Conservation (phyloP, 2,329 filamentous ascomycete species). For the Cercospora canescens region DNA sequence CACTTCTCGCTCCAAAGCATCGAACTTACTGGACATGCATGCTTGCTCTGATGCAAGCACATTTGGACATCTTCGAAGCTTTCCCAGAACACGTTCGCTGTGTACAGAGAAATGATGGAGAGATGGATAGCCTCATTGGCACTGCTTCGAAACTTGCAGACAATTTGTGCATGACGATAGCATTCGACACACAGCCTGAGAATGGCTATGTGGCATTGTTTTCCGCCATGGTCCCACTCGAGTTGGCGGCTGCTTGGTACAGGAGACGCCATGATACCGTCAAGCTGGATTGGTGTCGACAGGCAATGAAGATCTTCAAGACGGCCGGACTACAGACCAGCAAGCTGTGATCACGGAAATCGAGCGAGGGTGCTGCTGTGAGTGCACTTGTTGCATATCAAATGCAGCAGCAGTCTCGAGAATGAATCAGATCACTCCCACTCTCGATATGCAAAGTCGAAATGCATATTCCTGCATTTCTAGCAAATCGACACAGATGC, state of each 20-base stretch:
- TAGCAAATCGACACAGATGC: background rate
- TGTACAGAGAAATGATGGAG: background rate
- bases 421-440: background rate
- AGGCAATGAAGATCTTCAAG: background rate
- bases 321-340: background rate
- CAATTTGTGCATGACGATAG: conserved; percentile 12
- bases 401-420: background rate
- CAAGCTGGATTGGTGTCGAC: conserved; percentile 14
- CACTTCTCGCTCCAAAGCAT: conserved; percentile 8
- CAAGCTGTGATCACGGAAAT: background rate
- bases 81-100: background rate
- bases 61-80: conserved; percentile 11
- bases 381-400: background rate
- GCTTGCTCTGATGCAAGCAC: background rate
- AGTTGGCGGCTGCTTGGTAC: conserved; percentile 14
- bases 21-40: conserved; percentile 16
- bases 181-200: conserved; percentile 12
- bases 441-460: too few relatives aligned
- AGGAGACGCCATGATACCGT: background rate
- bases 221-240: conserved; percentile 5
- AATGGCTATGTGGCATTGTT: conserved; percentile 13
- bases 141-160: conserved; percentile 9
- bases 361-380: background rate
- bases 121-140: background rate
- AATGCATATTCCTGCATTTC: background rate